Evolutionary conservation across 2,329 filamentous ascomycete species (phyloP).

Genomic region (Paramyrothecium sp.): DNA sequence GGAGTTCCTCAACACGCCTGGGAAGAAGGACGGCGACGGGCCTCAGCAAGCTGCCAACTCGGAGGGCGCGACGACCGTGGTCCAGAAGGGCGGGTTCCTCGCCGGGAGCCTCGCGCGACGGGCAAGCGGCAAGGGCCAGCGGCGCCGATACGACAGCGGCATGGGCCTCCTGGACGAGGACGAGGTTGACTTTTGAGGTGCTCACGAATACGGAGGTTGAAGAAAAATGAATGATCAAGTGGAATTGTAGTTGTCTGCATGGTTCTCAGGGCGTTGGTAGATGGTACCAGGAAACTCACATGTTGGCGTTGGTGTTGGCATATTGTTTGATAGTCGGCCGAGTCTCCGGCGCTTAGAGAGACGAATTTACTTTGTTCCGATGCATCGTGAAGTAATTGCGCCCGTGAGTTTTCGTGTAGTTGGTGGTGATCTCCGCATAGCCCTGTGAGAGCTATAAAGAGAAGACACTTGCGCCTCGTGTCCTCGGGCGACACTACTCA

Average conservation of each 20-base stretch:
- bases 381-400: not conserved
- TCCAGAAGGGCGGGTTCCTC: constrained; percentile 17
- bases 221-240: constrained; percentile 1
- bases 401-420: too few species aligned
- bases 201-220: constrained; percentile 2
- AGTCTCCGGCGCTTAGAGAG: not conserved
- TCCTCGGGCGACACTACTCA: too few species aligned
- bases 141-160: constrained; percentile 52
- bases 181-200: constrained; percentile 30
- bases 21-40: constrained; percentile 11
- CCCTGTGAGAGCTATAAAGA: too few species aligned
- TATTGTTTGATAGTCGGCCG: not conserved
- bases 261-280: not conserved
- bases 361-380: not conserved
- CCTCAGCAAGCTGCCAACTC: not conserved
- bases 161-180: constrained; percentile 56
- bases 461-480: too few species aligned
- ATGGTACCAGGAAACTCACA: not conserved
- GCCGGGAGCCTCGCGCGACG: constrained; percentile 26
- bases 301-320: not conserved
- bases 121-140: constrained; percentile 32
- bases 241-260: not conserved
- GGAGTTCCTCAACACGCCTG: constrained; percentile 36
- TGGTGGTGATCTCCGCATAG: too few species aligned
- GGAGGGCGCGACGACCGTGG: not conserved